These are phyloP conservation scores for Ganoderma multipileum DNA, from an alignment of 1,284 basidiomycete species.

Conservation along the genomic window DNA sequence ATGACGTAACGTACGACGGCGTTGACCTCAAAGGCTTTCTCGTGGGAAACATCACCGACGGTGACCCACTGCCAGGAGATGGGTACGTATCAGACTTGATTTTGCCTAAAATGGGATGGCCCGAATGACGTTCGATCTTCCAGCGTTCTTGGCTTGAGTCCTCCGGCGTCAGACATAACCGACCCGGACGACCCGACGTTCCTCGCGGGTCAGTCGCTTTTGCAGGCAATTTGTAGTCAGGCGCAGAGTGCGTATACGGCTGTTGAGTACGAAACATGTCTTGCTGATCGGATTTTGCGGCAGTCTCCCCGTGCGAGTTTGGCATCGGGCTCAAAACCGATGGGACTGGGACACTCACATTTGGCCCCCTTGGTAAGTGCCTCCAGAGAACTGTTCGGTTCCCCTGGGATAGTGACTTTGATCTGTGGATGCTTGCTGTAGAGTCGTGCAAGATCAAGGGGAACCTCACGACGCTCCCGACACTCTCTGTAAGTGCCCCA, in stretches of 20 bases:
- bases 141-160: constrained; percentile 16
- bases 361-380: constrained; percentile 18
- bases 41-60: constrained; percentile 15
- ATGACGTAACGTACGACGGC: constrained; percentile 8
- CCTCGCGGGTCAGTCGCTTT: constrained; percentile 18
- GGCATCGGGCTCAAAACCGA: constrained; percentile 14
- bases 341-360: constrained; percentile 11
- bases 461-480: constrained; percentile 16
- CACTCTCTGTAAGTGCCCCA: constrained; percentile 5
- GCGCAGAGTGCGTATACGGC: constrained; percentile 12
- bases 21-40: constrained; percentile 4
- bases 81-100: not conserved
- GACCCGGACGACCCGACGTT: constrained; percentile 17
- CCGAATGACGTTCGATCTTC: not conserved
- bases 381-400: no score
- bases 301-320: constrained; percentile 24
- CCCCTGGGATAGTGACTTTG: no score
- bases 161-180: constrained; percentile 21
- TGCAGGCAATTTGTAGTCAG: constrained; percentile 20
- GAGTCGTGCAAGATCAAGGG: constrained; percentile 18
- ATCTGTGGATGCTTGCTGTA: not conserved
- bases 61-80: constrained; percentile 8
- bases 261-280: not conserved
- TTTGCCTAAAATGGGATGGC: not conserved
- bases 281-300: not conserved